phyloP scores from a whole-genome alignment of 768 basidiomycete species.

The Solioccasus polychromus region DNA sequence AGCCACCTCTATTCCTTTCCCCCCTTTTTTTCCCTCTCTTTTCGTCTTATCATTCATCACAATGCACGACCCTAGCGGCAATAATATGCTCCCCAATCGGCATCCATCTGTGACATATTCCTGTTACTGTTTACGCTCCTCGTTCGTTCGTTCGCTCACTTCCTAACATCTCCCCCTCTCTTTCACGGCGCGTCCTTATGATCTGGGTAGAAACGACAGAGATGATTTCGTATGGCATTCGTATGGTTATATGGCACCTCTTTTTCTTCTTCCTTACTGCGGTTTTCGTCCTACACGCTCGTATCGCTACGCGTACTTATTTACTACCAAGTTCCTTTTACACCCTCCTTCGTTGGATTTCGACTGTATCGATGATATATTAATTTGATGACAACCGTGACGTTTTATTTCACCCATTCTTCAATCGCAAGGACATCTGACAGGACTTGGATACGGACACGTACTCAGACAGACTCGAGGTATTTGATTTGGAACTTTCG shows the following conservation, averaged over 20 bases:
- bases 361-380: constrained; percentile 2
- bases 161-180: too few species aligned
- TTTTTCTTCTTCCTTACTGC: too few species aligned
- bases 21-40: not conserved
- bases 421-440: too few species aligned
- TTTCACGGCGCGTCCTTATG: not conserved
- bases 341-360: not conserved
- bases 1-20: not conserved
- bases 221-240: constrained; percentile 2
- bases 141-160: not conserved
- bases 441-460: too few species aligned
- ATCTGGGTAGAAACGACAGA: constrained; percentile 5
- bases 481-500: too few species aligned
- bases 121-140: not conserved
- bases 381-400: constrained; percentile 6
- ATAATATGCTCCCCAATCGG: constrained; percentile 22
- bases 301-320: constrained; percentile 5
- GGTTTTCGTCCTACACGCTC: not conserved
- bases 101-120: constrained; percentile 23
- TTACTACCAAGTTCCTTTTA: not conserved
- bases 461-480: too few species aligned
- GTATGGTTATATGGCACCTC: too few species aligned
- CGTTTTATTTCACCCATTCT: not conserved
- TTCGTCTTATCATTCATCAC: not conserved
- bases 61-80: constrained; percentile 13